Conservation (phyloP, 768 basidiomycete species). For the Suillus weaverae region DNA sequence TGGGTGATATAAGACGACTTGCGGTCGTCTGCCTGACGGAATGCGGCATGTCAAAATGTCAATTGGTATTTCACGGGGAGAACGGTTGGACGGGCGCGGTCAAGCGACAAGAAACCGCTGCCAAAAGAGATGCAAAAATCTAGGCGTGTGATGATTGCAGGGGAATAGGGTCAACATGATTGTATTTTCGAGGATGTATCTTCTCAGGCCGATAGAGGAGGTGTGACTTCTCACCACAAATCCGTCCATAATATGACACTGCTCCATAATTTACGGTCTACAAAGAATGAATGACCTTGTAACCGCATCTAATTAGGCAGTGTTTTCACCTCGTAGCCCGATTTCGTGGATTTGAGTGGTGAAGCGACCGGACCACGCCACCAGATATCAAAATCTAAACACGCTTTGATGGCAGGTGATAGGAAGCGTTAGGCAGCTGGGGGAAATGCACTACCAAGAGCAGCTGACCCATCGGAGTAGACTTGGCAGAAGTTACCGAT, state of each 20-base stretch:
- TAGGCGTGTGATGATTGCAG: constrained; percentile 2
- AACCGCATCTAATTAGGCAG: constrained; percentile 8
- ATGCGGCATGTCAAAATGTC: not conserved
- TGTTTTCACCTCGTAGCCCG: constrained; percentile 7
- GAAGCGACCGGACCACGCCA: not conserved
- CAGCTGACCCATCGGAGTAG: no score
- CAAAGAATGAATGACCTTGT: not conserved
- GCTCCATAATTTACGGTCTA: not conserved
- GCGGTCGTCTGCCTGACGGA: not conserved
- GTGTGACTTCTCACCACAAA: constrained; percentile 11
- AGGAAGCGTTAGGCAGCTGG: not conserved
- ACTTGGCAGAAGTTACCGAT: not conserved
- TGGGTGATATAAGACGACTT: not conserved
- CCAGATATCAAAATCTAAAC: not conserved
- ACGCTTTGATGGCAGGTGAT: not conserved
- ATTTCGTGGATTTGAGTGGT: not conserved
- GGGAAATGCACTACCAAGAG: not conserved
- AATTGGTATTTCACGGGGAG: not conserved
- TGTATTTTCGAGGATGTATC: constrained; percentile 7
- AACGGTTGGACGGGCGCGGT: not conserved
- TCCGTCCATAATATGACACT: constrained; percentile 2
- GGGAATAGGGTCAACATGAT: not conserved
- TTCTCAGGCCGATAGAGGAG: constrained; percentile 9
- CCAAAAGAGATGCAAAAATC: not conserved
- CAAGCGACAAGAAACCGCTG: constrained; percentile 3